Conservation (phyloP, 768 basidiomycete genomes). For the Trametes cingulata region DNA sequence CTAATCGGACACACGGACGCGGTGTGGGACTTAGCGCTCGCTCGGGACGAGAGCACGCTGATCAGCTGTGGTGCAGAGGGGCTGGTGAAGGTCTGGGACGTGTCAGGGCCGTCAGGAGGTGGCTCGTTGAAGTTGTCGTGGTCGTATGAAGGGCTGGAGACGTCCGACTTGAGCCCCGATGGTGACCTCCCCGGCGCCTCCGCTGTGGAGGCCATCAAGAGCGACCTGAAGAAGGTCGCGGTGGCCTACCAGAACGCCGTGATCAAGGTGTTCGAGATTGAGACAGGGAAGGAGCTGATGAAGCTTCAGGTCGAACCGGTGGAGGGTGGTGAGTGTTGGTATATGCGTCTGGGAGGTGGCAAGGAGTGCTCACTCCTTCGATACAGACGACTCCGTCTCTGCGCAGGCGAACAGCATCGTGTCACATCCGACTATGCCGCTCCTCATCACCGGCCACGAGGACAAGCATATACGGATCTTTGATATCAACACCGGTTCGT, state of each 20-base stretch:
- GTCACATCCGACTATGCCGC: conserved; percentile 87
- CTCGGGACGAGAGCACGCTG: conserved; percentile 79
- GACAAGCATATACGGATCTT: conserved; percentile 92
- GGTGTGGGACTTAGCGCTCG: conserved; percentile 91
- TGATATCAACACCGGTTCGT: conserved; percentile 77
- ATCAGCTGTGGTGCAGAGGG: conserved; percentile 94
- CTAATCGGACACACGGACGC: conserved; percentile 94
- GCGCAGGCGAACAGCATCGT: conserved; percentile 86
- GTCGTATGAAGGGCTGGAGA: conserved; percentile 74
- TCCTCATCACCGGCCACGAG: conserved; percentile 89
- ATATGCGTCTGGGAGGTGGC: not conserved
- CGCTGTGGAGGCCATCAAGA: conserved; percentile 78
- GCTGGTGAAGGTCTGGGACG: conserved; percentile 91
- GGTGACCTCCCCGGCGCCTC: conserved; percentile 67
- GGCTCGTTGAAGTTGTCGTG: conserved; percentile 74
- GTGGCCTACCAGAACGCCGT: conserved; percentile 89
- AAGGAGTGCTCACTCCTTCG: not conserved
- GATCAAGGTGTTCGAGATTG: conserved; percentile 91
- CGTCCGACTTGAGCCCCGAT: conserved; percentile 44
- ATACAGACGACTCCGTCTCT: conserved; percentile 62
- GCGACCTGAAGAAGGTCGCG: conserved; percentile 82
- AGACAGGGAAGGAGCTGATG: conserved; percentile 76
- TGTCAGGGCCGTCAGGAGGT: conserved; percentile 63
- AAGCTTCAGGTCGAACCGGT: conserved; percentile 60
- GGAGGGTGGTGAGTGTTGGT: conserved; percentile 46